Percentiles rank a stretch among this genome's conserved stretches.
phyloP scores from a whole-genome alignment of 306 rosid genomes.

The Corylus avellana region DNA sequence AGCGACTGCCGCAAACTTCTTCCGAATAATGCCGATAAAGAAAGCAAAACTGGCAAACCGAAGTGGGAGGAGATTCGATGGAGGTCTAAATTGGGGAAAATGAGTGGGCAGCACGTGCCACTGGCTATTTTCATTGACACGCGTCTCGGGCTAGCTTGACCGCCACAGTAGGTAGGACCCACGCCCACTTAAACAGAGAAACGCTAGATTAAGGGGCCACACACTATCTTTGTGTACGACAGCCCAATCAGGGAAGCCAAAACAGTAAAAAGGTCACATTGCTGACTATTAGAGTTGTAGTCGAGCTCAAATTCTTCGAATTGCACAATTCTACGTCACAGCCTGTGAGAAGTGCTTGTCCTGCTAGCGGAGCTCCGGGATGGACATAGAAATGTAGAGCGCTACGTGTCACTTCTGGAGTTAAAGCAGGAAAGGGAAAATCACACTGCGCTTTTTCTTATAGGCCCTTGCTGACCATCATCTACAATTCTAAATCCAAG shows the following conservation, averaged over 20 bases:
- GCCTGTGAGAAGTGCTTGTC: neutral
- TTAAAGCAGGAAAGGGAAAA: neutral
- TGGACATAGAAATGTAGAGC: neutral
- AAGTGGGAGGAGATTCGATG: slow-evolving; percentile 10
- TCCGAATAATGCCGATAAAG: neutral
- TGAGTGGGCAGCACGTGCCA: slow-evolving; percentile 15
- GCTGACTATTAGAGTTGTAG: too few relatives aligned
- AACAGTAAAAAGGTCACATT: neutral
- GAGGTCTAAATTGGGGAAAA: slow-evolving; percentile 3
- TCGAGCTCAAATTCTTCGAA: neutral
- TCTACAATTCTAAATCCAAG: too few relatives aligned
- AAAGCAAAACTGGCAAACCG: neutral
- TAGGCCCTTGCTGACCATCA: too few relatives aligned
- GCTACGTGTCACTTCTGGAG: neutral
- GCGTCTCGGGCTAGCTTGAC: neutral
- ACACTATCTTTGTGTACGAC: neutral
- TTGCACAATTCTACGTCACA: neutral
- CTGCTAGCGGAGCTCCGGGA: neutral
- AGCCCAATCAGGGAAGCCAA: neutral
- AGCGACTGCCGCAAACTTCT: neutral
- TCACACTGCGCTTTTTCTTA: too few relatives aligned
- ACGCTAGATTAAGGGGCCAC: neutral
- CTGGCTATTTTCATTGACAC: neutral
- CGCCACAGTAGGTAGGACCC: neutral
- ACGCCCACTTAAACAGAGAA: neutral